phyloP scores from a whole-genome alignment of 345 rosid genomes.

The Syzygium grande region DNA sequence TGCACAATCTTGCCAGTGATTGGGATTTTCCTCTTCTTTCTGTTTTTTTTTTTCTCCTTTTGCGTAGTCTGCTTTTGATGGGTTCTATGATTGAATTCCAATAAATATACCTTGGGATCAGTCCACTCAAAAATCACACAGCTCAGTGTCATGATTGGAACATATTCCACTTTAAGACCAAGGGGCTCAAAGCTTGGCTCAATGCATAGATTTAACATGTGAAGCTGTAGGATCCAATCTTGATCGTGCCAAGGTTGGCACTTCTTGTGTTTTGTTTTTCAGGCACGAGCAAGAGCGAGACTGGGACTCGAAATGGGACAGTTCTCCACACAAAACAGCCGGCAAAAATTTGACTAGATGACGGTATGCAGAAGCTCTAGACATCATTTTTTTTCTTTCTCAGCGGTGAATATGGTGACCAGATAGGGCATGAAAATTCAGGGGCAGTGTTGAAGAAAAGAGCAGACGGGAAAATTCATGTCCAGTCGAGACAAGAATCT shows the following conservation, averaged over 20 bases:
- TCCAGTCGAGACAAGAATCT: neutral
- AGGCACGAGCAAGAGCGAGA: neutral
- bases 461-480: neutral
- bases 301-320: neutral
- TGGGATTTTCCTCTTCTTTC: neutral
- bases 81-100: constrained; percentile 45
- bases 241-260: neutral
- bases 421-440: neutral
- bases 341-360: neutral
- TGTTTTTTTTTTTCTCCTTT: neutral
- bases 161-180: constrained; percentile 22
- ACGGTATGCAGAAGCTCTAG: neutral
- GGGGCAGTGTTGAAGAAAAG: neutral
- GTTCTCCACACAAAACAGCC: neutral
- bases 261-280: neutral
- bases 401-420: neutral
- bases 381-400: neutral
- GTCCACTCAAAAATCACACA: constrained; percentile 25
- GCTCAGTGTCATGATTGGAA: constrained; percentile 33
- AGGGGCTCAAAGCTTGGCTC: constrained; percentile 9
- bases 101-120: constrained; percentile 36
- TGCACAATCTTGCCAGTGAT: constrained; percentile 12
- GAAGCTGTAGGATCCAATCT: neutral
- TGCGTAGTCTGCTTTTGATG: constrained; percentile 29
- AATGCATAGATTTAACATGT: neutral